These are phyloP conservation scores for Podila epigama DNA, from an alignment of 192 early-diverging fungal species.

Conservation along the genomic window DNA sequence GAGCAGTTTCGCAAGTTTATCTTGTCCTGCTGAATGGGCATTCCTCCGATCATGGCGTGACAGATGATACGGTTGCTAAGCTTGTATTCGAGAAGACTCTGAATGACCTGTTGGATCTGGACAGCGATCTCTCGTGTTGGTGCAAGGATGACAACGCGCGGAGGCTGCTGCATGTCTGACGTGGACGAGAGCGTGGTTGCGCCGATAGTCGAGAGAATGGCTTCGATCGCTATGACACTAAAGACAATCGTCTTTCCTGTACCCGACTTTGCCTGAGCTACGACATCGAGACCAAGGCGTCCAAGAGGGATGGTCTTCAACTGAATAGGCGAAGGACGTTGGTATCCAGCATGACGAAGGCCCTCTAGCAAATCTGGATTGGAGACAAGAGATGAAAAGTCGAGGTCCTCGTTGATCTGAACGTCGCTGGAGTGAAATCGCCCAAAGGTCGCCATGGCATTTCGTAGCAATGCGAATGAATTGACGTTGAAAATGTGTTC, in stretches of 20 bases:
- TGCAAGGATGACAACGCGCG: conserved; percentile 60
- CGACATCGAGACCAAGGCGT: conserved; percentile 69
- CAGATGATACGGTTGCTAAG: conserved; percentile 36
- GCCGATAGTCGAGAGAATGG: conserved; percentile 29
- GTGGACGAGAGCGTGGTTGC: conserved; percentile 16
- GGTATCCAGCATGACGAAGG: conserved; percentile 56
- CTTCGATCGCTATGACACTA: conserved; percentile 61
- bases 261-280: conserved; percentile 88
- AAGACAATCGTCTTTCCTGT: conserved; percentile 65
- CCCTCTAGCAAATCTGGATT: conserved; percentile 53
- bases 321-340: conserved; percentile 69
- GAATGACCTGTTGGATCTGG: conserved; percentile 65
- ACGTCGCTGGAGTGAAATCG: conserved; percentile 56
- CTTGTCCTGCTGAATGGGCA: conserved; percentile 53
- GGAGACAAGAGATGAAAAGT: conserved; percentile 57
- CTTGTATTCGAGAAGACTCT: conserved; percentile 35
- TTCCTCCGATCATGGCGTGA: conserved; percentile 64
- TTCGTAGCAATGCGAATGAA: too few relatives aligned
- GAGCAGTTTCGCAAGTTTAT: conserved; percentile 54
- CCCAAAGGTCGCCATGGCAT: conserved; percentile 26
- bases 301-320: conserved; percentile 68
- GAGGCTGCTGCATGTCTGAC: conserved; percentile 10
- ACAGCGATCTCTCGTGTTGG: conserved; percentile 71
- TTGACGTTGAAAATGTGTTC: too few relatives aligned
- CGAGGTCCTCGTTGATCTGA: conserved; percentile 61